These are phyloP conservation scores for Dactylonectria estremocensis DNA, from an alignment of 2,329 filamentous ascomycete species.

Conservation along the genomic window DNA sequence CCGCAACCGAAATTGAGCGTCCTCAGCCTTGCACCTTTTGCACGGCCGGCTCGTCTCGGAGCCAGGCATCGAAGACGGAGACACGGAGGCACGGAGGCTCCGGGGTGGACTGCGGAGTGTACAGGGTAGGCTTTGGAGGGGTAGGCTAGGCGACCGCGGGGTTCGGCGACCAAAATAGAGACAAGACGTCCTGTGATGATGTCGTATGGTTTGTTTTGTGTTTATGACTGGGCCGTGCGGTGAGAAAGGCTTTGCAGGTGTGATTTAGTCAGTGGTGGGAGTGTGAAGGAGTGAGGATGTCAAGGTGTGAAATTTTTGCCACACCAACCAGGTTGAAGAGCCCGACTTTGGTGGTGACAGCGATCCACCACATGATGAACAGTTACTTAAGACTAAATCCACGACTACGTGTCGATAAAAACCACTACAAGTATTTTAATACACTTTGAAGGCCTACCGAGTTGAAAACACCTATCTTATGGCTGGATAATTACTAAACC, in stretches of 20 bases:
- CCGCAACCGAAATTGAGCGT: slow-evolving; percentile 50
- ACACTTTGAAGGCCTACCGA: no score
- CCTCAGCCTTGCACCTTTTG: slow-evolving; percentile 51
- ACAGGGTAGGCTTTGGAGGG: slow-evolving; percentile 40
- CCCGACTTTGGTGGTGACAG: neutral
- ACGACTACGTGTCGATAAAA: no score
- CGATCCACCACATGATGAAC: neutral
- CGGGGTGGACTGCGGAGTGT: slow-evolving; percentile 15
- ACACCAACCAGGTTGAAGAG: slow-evolving; percentile 15
- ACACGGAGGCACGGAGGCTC: slow-evolving; percentile 6
- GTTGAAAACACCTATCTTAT: no score
- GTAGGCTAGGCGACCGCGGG: slow-evolving; percentile 2
- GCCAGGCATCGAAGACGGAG: slow-evolving; percentile 36
- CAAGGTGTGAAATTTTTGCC: slow-evolving; percentile 42
- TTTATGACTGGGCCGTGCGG: neutral
- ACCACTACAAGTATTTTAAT: no score
- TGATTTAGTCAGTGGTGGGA: neutral
- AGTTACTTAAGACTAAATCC: neutral
- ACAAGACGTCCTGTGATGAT: neutral
- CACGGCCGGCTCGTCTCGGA: slow-evolving; percentile 47
- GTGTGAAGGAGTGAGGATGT: slow-evolving; percentile 26
- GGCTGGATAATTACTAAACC: no score
- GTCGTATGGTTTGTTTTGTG: neutral
- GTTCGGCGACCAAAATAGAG: neutral
- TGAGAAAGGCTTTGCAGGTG: neutral